These are phyloP conservation scores for Urochloa ruziziensis DNA, from an alignment of 176 grass and related monocot genomes.

Conservation along the genomic window DNA sequence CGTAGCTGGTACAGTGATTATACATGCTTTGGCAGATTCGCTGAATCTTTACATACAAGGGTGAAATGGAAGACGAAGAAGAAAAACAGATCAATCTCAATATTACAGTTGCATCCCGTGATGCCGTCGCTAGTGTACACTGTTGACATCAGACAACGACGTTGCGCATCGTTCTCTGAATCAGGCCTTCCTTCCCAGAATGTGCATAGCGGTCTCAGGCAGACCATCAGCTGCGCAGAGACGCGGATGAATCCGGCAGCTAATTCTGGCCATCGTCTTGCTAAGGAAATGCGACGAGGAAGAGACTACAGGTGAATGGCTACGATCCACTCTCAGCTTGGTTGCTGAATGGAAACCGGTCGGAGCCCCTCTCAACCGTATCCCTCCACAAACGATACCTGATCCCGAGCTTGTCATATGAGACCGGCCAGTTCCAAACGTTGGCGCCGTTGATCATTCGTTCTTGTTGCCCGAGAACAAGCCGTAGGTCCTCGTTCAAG, in stretches of 20 bases:
- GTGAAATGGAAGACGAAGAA: background rate
- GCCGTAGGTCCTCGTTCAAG: constrained; percentile 88
- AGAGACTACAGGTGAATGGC: constrained; percentile 28
- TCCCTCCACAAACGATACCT: constrained; percentile 85
- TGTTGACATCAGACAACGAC: constrained; percentile 24
- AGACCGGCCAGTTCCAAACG: constrained; percentile 85
- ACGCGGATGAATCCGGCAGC: background rate
- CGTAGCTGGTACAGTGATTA: constrained; percentile 5
- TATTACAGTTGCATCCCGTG: constrained; percentile 36
- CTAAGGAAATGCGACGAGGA: constrained; percentile 35
- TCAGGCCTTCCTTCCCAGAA: constrained; percentile 19
- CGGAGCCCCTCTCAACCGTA: constrained; percentile 57
- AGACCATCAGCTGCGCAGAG: background rate
- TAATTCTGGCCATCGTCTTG: constrained; percentile 23
- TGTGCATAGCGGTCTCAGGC: background rate
- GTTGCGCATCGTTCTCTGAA: background rate
- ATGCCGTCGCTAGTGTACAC: constrained; percentile 52
- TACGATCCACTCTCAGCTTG: constrained; percentile 52
- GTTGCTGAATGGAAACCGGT: constrained; percentile 63
- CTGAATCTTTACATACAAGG: constrained; percentile 31
- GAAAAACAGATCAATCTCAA: constrained; percentile 15
- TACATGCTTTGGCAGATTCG: constrained; percentile 15
- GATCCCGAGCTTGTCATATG: constrained; percentile 91
- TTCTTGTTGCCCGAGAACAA: constrained; percentile 92
- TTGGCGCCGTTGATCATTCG: constrained; percentile 92